Evolutionary conservation across 306 rosid genomes (phyloP), one percentile per base, ranked within the genome.

Genomic region (Acmispon strigosus): DNA sequence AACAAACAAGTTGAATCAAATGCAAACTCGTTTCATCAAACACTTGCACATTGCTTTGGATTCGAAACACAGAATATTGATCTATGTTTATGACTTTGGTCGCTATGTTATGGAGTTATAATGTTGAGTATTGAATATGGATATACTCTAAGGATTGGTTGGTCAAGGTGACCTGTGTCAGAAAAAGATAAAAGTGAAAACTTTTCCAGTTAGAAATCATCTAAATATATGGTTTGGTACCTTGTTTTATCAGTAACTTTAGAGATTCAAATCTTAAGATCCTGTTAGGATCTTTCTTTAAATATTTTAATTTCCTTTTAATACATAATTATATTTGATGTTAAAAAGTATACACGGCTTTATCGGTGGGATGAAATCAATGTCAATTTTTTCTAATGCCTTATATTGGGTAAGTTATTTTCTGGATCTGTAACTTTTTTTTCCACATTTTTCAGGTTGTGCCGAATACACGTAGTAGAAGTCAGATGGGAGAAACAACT

Each of bases 401-500:
- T 11, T 24, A 16, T 24, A 19, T 36, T 1, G 63, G 16, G 62
- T 36, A 0, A 15, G 7, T 48, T 58, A 15, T 77, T 49, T 70
- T 66, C 52, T 74, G 45, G 43, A 77, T 42, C 57, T 78, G 44
- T 74, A 60, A 69, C 56, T 45, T 36, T 53, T 69, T 66, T 62
- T 69, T 66, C 58, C 20, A 58, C 61, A 29, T 68, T 39, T 68
- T 78, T 67, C 88, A 94, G 99, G 99, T 94, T 44, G 97, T 94
- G 78, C 99, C 97, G 44, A 87, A 91, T 69, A 77, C 95, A 7
- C 90, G 97, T 41, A 94, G 96, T 78, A 80, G 96, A 89, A 92
- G 98, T 80, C 99, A 94, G 85, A 94, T 94, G 99, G 99, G 99
- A 42, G 99, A 94, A 83, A 90, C 93, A 37, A 94, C 99, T 11